Evolutionary conservation across 1,284 basidiomycete genomes (phyloP).

Genomic region (Pterulicium gracile): DNA sequence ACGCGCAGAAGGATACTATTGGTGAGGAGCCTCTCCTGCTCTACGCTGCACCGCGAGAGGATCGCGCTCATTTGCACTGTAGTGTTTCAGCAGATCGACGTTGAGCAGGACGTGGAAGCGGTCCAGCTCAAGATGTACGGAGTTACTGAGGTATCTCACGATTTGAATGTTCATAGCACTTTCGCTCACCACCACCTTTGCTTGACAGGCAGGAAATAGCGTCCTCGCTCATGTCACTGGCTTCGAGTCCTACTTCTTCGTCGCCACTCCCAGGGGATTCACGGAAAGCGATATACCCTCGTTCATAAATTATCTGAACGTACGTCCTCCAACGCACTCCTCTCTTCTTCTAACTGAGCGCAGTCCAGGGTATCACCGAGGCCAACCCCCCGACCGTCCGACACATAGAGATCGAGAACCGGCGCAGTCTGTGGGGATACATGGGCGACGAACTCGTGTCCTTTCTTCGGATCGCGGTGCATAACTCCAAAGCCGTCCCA

Average conservation of each 20-base stretch:
- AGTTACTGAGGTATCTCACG: constrained; percentile 59
- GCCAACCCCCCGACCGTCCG: constrained; percentile 30
- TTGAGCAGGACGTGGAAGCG: constrained; percentile 58
- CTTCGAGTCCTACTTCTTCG: constrained; percentile 87
- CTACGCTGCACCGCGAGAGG: too few relatives aligned
- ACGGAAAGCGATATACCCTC: constrained; percentile 51
- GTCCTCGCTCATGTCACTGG: constrained; percentile 74
- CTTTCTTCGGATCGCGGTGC: constrained; percentile 77
- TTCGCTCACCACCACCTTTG: constrained; percentile 1
- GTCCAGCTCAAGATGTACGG: constrained; percentile 74
- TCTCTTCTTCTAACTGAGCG: not conserved
- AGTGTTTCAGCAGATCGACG: constrained; percentile 93
- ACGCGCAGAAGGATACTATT: constrained; percentile 55
- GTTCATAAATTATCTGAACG: constrained; percentile 71
- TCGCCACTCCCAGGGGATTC: constrained; percentile 80
- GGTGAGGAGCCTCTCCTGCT: too few relatives aligned
- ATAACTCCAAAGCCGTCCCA: constrained; percentile 66
- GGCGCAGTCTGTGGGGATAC: constrained; percentile 80
- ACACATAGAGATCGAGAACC: constrained; percentile 51
- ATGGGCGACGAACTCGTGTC: constrained; percentile 66
- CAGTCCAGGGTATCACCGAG: constrained; percentile 18
- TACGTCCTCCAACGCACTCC: constrained; percentile 30
- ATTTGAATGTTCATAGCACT: not conserved
- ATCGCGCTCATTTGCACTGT: too few relatives aligned
- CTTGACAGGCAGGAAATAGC: constrained; percentile 71